A percentile compares a stretch with the other conserved stretches of the same genome.
Evolutionary conservation across 2,329 filamentous ascomycete species (phyloP).

Genomic region (Akanthomyces lecanii): DNA sequence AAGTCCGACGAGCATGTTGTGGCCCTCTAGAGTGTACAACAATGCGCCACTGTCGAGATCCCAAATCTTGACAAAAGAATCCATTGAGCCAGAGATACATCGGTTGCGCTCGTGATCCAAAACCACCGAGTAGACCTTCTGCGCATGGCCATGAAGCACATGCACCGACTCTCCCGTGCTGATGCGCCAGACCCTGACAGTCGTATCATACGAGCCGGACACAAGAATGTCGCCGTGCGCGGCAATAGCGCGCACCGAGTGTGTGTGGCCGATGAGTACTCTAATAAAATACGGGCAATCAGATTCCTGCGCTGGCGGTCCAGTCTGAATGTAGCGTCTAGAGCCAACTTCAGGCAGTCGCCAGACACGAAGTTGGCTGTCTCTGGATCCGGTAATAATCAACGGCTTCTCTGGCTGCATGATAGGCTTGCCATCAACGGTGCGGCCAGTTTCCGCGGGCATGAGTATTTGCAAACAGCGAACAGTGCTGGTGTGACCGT

Average conservation of each 20-base stretch:
- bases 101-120: constrained; percentile 86
- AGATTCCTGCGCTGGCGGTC: constrained; percentile 65
- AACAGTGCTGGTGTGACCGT: constrained; percentile 96
- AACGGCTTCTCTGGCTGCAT: constrained; percentile 93
- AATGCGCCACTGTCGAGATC: constrained; percentile 81
- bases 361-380: constrained; percentile 93
- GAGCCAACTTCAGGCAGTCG: constrained; percentile 79
- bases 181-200: constrained; percentile 94
- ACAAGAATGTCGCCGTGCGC: constrained; percentile 94
- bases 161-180: constrained; percentile 88
- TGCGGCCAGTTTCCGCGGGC: constrained; percentile 71
- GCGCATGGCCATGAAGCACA: constrained; percentile 76
- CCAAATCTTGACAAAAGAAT: constrained; percentile 97
- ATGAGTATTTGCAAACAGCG: constrained; percentile 92
- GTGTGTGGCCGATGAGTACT: constrained; percentile 77
- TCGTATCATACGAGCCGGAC: constrained; percentile 93
- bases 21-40: constrained; percentile 86
- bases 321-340: constrained; percentile 72
- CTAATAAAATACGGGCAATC: constrained; percentile 96
- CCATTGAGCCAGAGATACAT: constrained; percentile 98
- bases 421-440: constrained; percentile 66
- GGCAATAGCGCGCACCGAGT: constrained; percentile 93
- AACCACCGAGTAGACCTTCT: constrained; percentile 97
- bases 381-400: constrained; percentile 94
- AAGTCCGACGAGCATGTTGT: constrained; percentile 85